A percentile compares a stretch with the other conserved stretches of the same genome.
Evolutionary conservation across 179 eudicot species (phyloP).

Genomic region (Beta corolliflora): DNA sequence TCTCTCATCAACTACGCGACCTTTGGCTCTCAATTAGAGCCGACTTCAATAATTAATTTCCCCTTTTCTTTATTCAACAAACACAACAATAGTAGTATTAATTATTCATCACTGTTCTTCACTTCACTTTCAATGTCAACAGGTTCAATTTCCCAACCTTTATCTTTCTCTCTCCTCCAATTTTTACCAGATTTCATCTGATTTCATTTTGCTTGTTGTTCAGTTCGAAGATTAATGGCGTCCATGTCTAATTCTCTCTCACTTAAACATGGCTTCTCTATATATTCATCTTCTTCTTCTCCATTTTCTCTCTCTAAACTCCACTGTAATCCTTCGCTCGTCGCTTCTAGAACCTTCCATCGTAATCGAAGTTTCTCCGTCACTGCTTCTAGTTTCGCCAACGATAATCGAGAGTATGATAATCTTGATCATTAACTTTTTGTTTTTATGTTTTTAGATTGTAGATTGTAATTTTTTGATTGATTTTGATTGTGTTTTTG

Average conservation of each 20-base stretch:
- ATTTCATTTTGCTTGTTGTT: slow-evolving; percentile 8
- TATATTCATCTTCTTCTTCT: slow-evolving; percentile 47
- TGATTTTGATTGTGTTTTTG: slow-evolving; percentile 3
- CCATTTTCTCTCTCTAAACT: slow-evolving; percentile 39
- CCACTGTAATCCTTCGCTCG: slow-evolving; percentile 19
- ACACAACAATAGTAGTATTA: neutral
- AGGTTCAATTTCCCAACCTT: slow-evolving; percentile 37
- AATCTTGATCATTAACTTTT: neutral
- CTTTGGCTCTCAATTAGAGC: slow-evolving; percentile 19
- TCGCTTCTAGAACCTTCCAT: slow-evolving; percentile 49
- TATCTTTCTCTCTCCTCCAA: neutral
- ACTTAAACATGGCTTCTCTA: slow-evolving; percentile 61
- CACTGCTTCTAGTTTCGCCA: slow-evolving; percentile 63
- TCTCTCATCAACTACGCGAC: slow-evolving; percentile 7
- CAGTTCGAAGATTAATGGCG: slow-evolving; percentile 68
- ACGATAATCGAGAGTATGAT: slow-evolving; percentile 83
- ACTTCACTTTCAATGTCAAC: slow-evolving; percentile 36
- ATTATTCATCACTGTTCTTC: neutral
- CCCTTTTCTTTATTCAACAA: neutral
- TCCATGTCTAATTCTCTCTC: slow-evolving; percentile 47
- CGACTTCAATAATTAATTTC: neutral
- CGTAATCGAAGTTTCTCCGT: slow-evolving; percentile 43
- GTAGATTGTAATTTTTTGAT: neutral
- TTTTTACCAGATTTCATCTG: neutral
- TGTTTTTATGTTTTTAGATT: no score